Evolutionary conservation across 2,329 filamentous ascomycete species (phyloP).

Genomic region (Talaromyces sp.): DNA sequence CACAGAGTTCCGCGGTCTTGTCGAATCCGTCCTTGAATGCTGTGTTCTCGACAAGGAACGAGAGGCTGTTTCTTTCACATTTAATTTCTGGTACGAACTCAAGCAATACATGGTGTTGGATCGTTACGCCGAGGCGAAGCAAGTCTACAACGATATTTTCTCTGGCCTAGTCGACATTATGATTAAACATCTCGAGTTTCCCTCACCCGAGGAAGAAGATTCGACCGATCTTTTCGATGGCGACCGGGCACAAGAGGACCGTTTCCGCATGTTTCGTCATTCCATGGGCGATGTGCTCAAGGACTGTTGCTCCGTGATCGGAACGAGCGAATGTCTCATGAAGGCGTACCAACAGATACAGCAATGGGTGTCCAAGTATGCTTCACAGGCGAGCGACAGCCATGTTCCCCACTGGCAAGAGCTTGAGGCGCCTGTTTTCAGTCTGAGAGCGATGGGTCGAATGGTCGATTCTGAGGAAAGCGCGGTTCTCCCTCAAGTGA

Average conservation of each 20-base stretch:
- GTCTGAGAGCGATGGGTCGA: slow-evolving; percentile 89
- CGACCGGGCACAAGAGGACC: slow-evolving; percentile 91
- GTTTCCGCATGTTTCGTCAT: slow-evolving; percentile 93
- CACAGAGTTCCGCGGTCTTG: slow-evolving; percentile 71
- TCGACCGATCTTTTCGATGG: slow-evolving; percentile 81
- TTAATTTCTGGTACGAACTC: slow-evolving; percentile 96
- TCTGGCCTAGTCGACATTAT: slow-evolving; percentile 89
- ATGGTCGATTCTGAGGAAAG: slow-evolving; percentile 91
- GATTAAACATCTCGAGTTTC: slow-evolving; percentile 84
- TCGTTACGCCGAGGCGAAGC: slow-evolving; percentile 75
- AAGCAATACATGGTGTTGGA: slow-evolving; percentile 94
- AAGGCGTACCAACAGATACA: slow-evolving; percentile 87
- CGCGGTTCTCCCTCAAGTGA: slow-evolving; percentile 82
- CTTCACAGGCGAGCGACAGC: slow-evolving; percentile 64
- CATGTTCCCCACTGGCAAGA: slow-evolving; percentile 93
- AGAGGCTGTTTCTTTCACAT: slow-evolving; percentile 89
- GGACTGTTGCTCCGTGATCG: slow-evolving; percentile 94
- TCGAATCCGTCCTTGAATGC: slow-evolving; percentile 89
- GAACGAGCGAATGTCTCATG: slow-evolving; percentile 80
- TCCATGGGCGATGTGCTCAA: slow-evolving; percentile 97
- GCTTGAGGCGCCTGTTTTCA: slow-evolving; percentile 89
- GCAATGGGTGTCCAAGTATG: slow-evolving; percentile 80
- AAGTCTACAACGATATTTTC: slow-evolving; percentile 75
- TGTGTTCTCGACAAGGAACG: slow-evolving; percentile 80
- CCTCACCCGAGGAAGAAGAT: slow-evolving; percentile 69